Evolutionary conservation across 495 filamentous ascomycete genomes (phyloP).

Genomic region (Margaritispora aquatica): DNA sequence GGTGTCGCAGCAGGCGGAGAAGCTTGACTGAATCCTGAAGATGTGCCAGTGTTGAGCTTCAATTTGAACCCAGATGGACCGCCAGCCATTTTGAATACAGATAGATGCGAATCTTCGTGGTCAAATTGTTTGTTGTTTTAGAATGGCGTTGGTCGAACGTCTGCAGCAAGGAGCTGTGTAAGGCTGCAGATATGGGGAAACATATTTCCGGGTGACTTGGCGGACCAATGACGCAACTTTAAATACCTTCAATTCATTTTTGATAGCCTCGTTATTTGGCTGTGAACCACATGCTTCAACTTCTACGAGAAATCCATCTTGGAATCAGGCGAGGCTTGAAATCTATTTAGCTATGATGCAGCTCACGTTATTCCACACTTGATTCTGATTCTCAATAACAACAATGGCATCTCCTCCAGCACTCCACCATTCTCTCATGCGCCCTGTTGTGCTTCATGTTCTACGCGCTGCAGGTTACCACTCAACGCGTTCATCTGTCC

Average conservation of each 20-base stretch:
- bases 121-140: too few species aligned
- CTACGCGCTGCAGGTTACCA: constrained; percentile 84
- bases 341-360: constrained; percentile 14
- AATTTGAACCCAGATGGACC: constrained; percentile 17
- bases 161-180: not conserved
- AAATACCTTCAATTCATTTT: too few species aligned
- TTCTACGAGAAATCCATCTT: not conserved
- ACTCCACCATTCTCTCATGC: constrained; percentile 70
- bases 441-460: constrained; percentile 77
- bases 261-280: too few species aligned
- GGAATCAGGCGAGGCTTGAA: not conserved
- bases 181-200: too few species aligned
- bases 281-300: not conserved
- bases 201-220: too few species aligned
- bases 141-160: too few species aligned
- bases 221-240: too few species aligned
- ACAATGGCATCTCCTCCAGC: constrained; percentile 36
- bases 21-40: constrained; percentile 12
- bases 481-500: constrained; percentile 61
- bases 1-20: constrained; percentile 14
- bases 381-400: constrained; percentile 1
- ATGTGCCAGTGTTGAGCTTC: constrained; percentile 28
- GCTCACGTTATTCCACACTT: constrained; percentile 8
- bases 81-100: constrained; percentile 13
- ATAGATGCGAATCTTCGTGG: too few species aligned